Base-by-base conservation (phyloP, 371 early-diverging fungal genomes). In the Lichtheimia ornata region DNA sequence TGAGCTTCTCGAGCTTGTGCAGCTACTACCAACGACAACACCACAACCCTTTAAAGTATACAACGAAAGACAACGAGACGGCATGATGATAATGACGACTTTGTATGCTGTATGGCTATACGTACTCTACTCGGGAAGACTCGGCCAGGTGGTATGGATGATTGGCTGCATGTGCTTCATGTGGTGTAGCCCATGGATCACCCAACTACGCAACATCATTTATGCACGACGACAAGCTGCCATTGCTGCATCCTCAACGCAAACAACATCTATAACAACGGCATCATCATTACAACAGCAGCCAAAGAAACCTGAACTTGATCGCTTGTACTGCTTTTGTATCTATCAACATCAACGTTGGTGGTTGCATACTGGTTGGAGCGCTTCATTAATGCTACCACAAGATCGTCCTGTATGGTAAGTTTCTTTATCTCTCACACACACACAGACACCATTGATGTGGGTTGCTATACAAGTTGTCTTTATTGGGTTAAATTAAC, bases 281-380 rank as follows among this genome's bases (percentile, higher is more conserved):
- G 4, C 50, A 22, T 12, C n/a, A 17, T 30, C 17, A 17, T 30
- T 17, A 15, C 59, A 18, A 17, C 35, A 41, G 30, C 55, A 17
- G 0, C 30, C 40, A n/a, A 49, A 27, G 22, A 53, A 53, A 20
- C 42, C 50, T 6, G 55, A 62, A 5, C n/a, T 55, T 12, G 62
- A 62, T 17, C 62, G 62, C 6, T 18, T 62, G 47, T 71, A 71
- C 35, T 65, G 65, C 25, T 71, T 71, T 51, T 56, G 60, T 7
- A 28, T 73, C 0, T 61, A 65, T 49, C 65, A 73, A 49, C 64
- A 73, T 52, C 73, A 73, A 43, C 67, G 73, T 0, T 70, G 73
- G 70, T 70, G 70, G 71, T 54, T 65, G 50, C 65, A 63, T 55
- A 59, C 50, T 12, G 71, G 71, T 17, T 71, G 71, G 71, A 51